phyloP scores from a whole-genome alignment of 805 yeast species.

The Huiozyma sinensis region DNA sequence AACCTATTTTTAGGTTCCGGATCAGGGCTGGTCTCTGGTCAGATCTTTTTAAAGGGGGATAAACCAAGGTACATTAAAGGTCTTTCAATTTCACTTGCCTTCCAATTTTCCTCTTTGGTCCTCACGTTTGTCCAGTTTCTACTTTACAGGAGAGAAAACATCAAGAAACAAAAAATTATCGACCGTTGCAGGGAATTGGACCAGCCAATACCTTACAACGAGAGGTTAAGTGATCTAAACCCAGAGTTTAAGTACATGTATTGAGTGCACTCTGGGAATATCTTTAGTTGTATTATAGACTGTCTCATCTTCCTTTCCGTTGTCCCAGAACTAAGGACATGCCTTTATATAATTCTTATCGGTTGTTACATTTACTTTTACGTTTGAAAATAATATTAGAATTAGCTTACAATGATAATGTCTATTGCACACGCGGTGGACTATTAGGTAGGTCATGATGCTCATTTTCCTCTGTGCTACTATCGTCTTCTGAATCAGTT shows the following conservation, averaged over 20 bases:
- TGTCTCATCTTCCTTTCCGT: no score
- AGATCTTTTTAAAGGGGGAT: conserved; percentile 27
- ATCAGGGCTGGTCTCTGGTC: conserved; percentile 32
- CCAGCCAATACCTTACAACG: conserved; percentile 29
- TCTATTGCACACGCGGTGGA: no score
- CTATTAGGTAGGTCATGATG: no score
- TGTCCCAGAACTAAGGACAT: conserved; percentile 1
- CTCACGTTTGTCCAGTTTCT: conserved; percentile 26
- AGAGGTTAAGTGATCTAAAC: conserved; percentile 28
- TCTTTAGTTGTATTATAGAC: no score
- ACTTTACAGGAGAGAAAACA: conserved; percentile 26
- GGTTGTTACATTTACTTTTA: not conserved
- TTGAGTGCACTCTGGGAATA: conserved; percentile 7
- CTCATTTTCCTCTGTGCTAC: no score
- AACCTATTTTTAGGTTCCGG: conserved; percentile 29
- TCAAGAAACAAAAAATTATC: conserved; percentile 28
- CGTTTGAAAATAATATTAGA: no score
- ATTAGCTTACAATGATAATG: no score
- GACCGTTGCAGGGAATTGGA: conserved; percentile 24
- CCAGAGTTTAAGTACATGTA: conserved; percentile 40
- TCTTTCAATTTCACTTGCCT: conserved; percentile 35
- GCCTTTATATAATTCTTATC: not conserved
- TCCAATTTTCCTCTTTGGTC: conserved; percentile 33
- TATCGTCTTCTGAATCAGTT: not conserved
- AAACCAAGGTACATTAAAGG: conserved; percentile 33